Evolutionary conservation across 2,329 filamentous ascomycete genomes (phyloP).

Genomic region (Ceratocystis albifundus): DNA sequence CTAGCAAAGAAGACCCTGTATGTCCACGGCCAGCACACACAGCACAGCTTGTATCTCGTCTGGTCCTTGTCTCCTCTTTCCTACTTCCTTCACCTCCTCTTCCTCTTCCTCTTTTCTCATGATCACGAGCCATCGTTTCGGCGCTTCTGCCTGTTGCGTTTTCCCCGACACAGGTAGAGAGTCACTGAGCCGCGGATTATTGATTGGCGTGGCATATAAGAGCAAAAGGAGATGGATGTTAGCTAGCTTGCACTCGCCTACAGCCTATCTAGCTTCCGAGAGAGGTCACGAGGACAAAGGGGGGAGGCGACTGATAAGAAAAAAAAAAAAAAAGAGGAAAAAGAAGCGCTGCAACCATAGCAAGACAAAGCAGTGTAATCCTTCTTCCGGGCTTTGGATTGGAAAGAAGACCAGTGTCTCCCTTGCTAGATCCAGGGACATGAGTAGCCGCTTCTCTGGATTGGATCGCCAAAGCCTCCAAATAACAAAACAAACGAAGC

Average conservation of each 20-base stretch:
- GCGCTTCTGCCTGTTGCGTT: background rate
- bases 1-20: background rate
- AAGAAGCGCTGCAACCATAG: conserved; percentile 5
- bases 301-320: background rate
- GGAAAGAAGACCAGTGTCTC: background rate
- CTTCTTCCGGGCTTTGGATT: background rate
- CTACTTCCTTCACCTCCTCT: background rate
- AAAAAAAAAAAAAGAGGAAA: conserved; percentile 4
- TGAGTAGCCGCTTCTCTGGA: background rate
- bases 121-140: background rate
- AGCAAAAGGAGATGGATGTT: background rate
- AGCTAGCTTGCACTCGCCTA: background rate
- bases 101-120: background rate
- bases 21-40: background rate
- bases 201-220: background rate
- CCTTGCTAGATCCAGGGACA: background rate
- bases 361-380: background rate
- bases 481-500: background rate
- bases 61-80: background rate
- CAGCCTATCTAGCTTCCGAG: background rate
- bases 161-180: background rate
- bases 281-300: background rate
- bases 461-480: conserved; percentile 7
- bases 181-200: background rate
- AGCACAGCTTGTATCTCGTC: background rate